Base-by-base conservation (phyloP, 2,329 filamentous ascomycete species). In the Xylaria sp. region DNA sequence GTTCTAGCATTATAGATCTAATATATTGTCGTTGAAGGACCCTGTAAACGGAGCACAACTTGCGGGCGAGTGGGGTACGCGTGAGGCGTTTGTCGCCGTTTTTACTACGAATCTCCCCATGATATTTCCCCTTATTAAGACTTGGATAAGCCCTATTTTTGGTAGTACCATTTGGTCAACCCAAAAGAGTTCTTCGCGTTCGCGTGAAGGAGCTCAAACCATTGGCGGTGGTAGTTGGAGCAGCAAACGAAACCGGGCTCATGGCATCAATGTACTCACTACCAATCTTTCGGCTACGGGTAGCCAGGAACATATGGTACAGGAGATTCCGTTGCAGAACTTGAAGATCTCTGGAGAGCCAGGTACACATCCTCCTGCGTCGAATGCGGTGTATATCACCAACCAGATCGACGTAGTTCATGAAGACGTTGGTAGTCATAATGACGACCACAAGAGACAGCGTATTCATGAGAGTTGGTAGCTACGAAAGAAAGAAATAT, bases 91-190 rank as follows among this genome's bases (percentile, higher is more conserved):
- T 57, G 80, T 83, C 28, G 82, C 82, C 3, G 77, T 82, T 42
- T 75, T 83, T 54, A 82, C 80, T 0, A 83, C 81, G 7, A 83
- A 83, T 71, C 74, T 83, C 2, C 81, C 80, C 4, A 80, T 83
- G 77, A 77, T 85, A 62, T 84, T 84, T 75, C 82, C 84, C 7
- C 76, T 85, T 1, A 65, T 85, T 62, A 81, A 81, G 70, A 72
- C 68, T 53, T 81, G 78, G 78, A 74, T 83, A 15, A 73, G 70
- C 2, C 81, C 80, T 0, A 23, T 75, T 9, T 36, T 82, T 5
- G 74, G 74, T 33, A 65, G 17, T 33, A 15, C n/a, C 28, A 15
- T 68, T 28, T n/a, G 56, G 26, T 65, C 66, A 38, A 68, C 28
- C 9, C 66, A 53, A 11, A 60, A 57, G 40, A n/a, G 26, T 20